Percentiles rank a stretch among this genome's conserved stretches.
Evolutionary conservation across 345 rosid species (phyloP).

Genomic region (Bruguiera sexangula): DNA sequence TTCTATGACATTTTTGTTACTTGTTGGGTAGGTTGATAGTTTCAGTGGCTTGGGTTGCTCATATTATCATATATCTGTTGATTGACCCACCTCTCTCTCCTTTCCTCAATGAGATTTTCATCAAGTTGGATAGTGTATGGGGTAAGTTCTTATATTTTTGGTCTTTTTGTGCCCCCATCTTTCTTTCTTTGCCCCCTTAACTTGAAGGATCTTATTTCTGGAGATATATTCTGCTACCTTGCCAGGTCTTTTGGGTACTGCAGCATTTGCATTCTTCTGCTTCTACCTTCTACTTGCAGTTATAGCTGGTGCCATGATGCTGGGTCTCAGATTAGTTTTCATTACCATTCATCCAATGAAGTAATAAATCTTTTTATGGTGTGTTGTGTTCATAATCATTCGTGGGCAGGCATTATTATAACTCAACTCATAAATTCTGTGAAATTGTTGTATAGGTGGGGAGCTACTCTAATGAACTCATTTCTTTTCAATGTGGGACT

Average conservation of each 20-base stretch:
- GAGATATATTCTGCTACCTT: conserved; percentile 17
- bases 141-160: conserved; percentile 44
- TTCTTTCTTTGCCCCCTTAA: neutral
- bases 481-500: conserved; percentile 99
- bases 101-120: conserved; percentile 91
- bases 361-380: conserved; percentile 40
- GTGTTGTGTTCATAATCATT: neutral
- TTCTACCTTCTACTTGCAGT: conserved; percentile 92
- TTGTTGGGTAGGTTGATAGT: conserved; percentile 62
- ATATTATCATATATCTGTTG: conserved; percentile 81
- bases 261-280: conserved; percentile 95
- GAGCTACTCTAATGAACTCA: conserved; percentile 98
- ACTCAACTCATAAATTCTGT: conserved; percentile 22
- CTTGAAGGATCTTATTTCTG: conserved; percentile 14
- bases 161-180: neutral
- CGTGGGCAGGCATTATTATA: no score
- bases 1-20: neutral
- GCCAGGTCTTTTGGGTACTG: conserved; percentile 92
- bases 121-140: conserved; percentile 96
- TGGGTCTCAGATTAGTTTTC: conserved; percentile 88
- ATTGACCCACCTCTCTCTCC: conserved; percentile 90
- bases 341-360: conserved; percentile 96
- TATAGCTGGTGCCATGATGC: conserved; percentile 98
- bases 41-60: conserved; percentile 97
- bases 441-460: conserved; percentile 71